Base-by-base conservation (phyloP, 768 basidiomycete species). In the Mycena olivaceomarginata region DNA sequence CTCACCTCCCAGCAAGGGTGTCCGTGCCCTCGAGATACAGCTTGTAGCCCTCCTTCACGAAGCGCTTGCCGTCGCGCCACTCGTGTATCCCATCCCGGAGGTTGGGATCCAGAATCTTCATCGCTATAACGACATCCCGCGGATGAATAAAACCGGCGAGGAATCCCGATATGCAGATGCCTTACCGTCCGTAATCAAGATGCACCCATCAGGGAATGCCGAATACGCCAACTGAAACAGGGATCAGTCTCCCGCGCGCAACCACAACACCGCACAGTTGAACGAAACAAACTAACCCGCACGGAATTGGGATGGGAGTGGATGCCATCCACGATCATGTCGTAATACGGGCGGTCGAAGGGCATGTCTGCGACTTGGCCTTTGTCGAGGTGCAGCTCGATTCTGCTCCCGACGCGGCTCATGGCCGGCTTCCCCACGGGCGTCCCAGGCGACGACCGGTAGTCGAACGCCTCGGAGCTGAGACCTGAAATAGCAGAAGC, bases 241-340 rank as follows among this genome's bases (percentile, higher is more conserved):
- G 64, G 6, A 79, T 65, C 56, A 66, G 31, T 51, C 11, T 16
- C 43, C n/a, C 45, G n/a, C 62, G 40, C 40, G n/a, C 46, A 39
- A 62, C 65, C 31, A 59, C 68, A 25, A 53, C 39, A 66, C 56
- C 22, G 75, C 53, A 51, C 53, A 57, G 18, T 57, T 31, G 56
- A 57, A 57, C 56, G 25, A 56, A 56, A 56, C n/a, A 0, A 59
- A 87, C 93, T 72, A 84, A 97, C 95, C 81, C 95, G 89, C 72
- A 98, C 95, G 59, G 96, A 96, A 83, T 97, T 96, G 18, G 97
- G 97, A 84, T 98, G 97, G 15, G 93, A 95, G 82, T 98, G 97
- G 70, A 97, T 92, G 0, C 97, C 97, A 83, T 98, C 97, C 9
- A 96, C 96, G 77, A 98, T 98, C 69, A 98, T 87, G 70, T 94